Evolutionary conservation across 2,329 filamentous ascomycete species (phyloP), one percentile per base, ranked within the genome.

Genomic region (Aspergillus phoenicis): DNA sequence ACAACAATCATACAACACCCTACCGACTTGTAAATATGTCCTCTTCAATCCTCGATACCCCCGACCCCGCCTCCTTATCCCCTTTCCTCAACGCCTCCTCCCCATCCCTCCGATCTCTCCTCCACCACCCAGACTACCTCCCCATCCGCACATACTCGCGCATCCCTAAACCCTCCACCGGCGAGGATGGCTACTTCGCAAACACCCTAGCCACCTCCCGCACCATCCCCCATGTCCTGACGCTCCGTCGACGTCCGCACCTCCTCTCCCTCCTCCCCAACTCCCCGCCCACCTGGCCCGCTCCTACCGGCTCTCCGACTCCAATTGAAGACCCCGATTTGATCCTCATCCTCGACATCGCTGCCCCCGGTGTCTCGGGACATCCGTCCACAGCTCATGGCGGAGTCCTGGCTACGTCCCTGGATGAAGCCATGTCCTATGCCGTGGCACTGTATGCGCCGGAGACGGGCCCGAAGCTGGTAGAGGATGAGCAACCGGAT

Each of bases 341-440:
- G 17, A 26, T 62, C 47, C 57, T 62, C 55, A 15, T 58, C 13
- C 47, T 64, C 11, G 33, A 62, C 8, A 60, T 64, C 11, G 60
- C 59, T 22, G 48, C 48, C 15, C 59, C 62, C 7, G 62, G 62
- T 11, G 39, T 64, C 1, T 64, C 56, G 8, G 62, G 62, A 2
- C 62, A 64, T 39, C 59, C 62, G 11, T 52, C 49, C 7, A 64
- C 57, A 3, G 62, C 57, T 20, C 62, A 64, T 45, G 62, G 62
- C 4, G 62, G 62, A 11, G 59, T 64, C 24, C 45, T 64, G 53
- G 62, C 62, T 5, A 64, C 62, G 7, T 49, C 57, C 3, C 47
- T 81, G 24, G 79, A 81, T 59, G 79, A 81, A 66, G 71, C 75
- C 24, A 80, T 81, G 76, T 78, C 77, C 1, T 61, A 78, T 13